Evolutionary conservation across 2,329 filamentous ascomycete genomes (phyloP).

Genomic region (Diaporthe batatas): DNA sequence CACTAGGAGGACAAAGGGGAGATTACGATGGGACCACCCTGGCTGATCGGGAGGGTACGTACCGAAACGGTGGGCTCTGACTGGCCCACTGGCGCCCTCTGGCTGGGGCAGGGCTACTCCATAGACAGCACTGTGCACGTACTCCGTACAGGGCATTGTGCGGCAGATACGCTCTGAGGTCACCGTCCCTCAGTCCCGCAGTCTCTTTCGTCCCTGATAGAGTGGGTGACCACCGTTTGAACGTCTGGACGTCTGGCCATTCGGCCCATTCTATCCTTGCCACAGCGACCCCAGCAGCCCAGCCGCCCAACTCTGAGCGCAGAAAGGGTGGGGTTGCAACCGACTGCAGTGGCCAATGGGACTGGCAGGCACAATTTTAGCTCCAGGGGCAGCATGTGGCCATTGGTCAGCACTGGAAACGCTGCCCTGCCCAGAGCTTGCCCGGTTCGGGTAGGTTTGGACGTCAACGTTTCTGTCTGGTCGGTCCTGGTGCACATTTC

Average conservation of each 20-base stretch:
- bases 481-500: conserved; percentile 21
- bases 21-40: conserved; percentile 40
- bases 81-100: conserved; percentile 18
- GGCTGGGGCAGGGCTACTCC: conserved; percentile 3
- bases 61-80: conserved; percentile 34
- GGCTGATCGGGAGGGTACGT: conserved; percentile 37
- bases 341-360: conserved; percentile 4
- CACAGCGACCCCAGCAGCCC: conserved; percentile 1
- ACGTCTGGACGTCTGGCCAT: conserved; percentile 16
- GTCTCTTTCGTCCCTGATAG: conserved; percentile 32
- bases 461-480: conserved; percentile 17
- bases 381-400: conserved; percentile 13
- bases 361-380: neutral
- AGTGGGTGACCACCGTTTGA: conserved; percentile 6
- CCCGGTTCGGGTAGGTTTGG: conserved; percentile 30
- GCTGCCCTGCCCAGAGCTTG: conserved; percentile 19
- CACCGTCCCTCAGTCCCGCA: neutral
- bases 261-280: neutral
- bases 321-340: neutral
- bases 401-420: conserved; percentile 30
- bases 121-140: too few relatives aligned
- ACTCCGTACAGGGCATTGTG: neutral
- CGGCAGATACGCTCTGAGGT: conserved; percentile 6
- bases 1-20: conserved; percentile 38
- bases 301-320: conserved; percentile 15